Conservation (phyloP, 2,329 filamentous ascomycete genomes). For the Lanzia echinophila region DNA sequence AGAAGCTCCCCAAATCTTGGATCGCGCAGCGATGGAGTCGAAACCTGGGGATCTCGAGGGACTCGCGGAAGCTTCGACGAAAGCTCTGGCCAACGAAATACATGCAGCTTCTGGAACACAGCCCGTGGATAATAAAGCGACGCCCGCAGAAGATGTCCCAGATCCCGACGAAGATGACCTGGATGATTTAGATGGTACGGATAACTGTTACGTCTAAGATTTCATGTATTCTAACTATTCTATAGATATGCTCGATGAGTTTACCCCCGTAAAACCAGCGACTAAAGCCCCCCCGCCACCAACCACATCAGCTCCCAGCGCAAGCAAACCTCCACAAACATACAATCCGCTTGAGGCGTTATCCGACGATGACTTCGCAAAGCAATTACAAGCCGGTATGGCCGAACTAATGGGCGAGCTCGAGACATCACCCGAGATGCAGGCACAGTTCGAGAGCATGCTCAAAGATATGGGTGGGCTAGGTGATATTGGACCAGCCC, state of each 20-base stretch:
- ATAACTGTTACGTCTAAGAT: not conserved
- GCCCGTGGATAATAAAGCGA: conserved; percentile 8
- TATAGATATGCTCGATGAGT: conserved; percentile 86
- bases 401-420: conserved; percentile 70
- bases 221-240: not conserved
- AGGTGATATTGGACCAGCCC: conserved; percentile 29
- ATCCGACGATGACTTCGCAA: conserved; percentile 72
- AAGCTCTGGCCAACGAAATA: conserved; percentile 15
- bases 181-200: conserved; percentile 80
- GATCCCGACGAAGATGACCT: conserved; percentile 91
- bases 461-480: conserved; percentile 64
- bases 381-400: conserved; percentile 87
- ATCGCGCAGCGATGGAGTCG: conserved; percentile 18
- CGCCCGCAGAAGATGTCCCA: conserved; percentile 45
- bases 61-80: conserved; percentile 12
- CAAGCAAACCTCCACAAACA: conserved; percentile 15
- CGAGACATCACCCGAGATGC: conserved; percentile 62
- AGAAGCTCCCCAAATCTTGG: not conserved
- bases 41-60: conserved; percentile 19
- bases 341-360: conserved; percentile 36
- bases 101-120: conserved; percentile 6
- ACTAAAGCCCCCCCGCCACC: conserved; percentile 31
- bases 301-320: conserved; percentile 25
- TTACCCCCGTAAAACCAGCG: conserved; percentile 59
- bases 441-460: conserved; percentile 70